These are phyloP conservation scores for Oryza glumipatula DNA, from an alignment of 176 grass and related monocot species.

Conservation along the genomic window DNA sequence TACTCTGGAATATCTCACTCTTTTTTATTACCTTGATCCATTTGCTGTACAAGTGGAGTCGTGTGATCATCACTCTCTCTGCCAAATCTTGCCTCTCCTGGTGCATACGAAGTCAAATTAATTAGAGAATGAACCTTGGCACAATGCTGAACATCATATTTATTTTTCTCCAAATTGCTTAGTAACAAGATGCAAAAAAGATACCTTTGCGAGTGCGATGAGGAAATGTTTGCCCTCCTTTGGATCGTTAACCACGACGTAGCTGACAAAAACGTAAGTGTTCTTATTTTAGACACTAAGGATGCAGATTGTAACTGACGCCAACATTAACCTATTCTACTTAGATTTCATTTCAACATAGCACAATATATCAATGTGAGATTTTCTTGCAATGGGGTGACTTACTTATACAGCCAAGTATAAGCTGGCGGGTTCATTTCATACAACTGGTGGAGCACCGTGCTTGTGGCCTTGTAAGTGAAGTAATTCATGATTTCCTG, in stretches of 20 bases:
- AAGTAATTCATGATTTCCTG: constrained; percentile 94
- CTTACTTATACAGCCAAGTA: constrained; percentile 83
- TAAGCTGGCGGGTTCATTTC: constrained; percentile 95
- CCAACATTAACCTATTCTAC: neutral
- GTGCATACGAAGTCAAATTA: neutral
- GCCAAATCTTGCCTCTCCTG: constrained; percentile 89
- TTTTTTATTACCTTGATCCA: constrained; percentile 77
- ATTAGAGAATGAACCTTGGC: neutral
- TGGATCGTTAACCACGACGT: constrained; percentile 56
- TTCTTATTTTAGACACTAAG: neutral
- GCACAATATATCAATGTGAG: neutral
- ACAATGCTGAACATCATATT: neutral
- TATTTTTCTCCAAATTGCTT: neutral
- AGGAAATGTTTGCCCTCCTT: constrained; percentile 75
- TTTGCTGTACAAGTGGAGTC: constrained; percentile 87
- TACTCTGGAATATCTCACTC: neutral
- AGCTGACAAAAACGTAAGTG: constrained; percentile 42
- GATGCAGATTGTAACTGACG: neutral
- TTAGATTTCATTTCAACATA: neutral
- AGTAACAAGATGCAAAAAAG: constrained; percentile 5
- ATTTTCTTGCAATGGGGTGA: neutral
- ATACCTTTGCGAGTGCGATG: constrained; percentile 68
- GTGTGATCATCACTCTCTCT: constrained; percentile 92
- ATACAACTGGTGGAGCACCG: constrained; percentile 89
- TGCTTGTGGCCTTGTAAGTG: constrained; percentile 92